phyloP scores from a whole-genome alignment of 805 yeast species.

The Blastobotrys americana region DNA sequence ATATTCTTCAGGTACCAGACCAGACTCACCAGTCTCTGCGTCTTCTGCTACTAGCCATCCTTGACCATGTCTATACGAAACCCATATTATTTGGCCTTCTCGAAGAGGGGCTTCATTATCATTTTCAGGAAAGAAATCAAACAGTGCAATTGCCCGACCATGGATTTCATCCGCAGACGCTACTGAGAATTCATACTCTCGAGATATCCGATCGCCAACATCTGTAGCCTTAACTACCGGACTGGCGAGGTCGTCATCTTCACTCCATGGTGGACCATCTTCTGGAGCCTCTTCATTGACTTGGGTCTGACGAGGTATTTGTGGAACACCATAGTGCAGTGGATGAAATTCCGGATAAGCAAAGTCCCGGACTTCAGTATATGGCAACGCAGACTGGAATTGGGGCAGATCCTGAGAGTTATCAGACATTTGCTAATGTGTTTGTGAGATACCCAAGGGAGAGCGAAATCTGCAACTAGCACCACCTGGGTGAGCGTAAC shows the following conservation, averaged over 20 bases:
- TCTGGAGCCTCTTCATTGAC: slow-evolving; percentile 17
- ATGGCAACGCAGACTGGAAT: slow-evolving; percentile 31
- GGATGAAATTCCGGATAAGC: slow-evolving; percentile 70
- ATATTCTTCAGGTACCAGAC: slow-evolving; percentile 92
- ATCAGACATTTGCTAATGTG: background rate
- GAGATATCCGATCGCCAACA: slow-evolving; percentile 19
- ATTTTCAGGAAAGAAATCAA: slow-evolving; percentile 87
- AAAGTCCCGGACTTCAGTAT: slow-evolving; percentile 63
- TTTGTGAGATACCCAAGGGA: too few relatives aligned
- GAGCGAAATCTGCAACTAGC: too few relatives aligned
- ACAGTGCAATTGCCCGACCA: slow-evolving; percentile 74
- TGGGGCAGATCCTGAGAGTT: slow-evolving; percentile 12
- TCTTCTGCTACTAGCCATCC: slow-evolving; percentile 96
- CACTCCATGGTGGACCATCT: slow-evolving; percentile 33
- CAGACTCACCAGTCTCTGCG: slow-evolving; percentile 68
- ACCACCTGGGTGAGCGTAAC: too few relatives aligned
- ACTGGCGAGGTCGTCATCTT: slow-evolving; percentile 28
- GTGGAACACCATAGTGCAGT: slow-evolving; percentile 54
- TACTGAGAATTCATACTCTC: slow-evolving; percentile 24
- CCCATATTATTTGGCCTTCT: slow-evolving; percentile 80
- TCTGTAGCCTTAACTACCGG: slow-evolving; percentile 23
- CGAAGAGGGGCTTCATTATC: slow-evolving; percentile 76
- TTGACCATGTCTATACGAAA: slow-evolving; percentile 89
- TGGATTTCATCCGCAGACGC: slow-evolving; percentile 37
- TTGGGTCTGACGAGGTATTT: slow-evolving; percentile 9